A percentile compares a stretch with the other conserved stretches of the same genome.
These are phyloP conservation scores for Leccinum truebloodii DNA, from an alignment of 768 basidiomycete genomes.

Conservation along the genomic window DNA sequence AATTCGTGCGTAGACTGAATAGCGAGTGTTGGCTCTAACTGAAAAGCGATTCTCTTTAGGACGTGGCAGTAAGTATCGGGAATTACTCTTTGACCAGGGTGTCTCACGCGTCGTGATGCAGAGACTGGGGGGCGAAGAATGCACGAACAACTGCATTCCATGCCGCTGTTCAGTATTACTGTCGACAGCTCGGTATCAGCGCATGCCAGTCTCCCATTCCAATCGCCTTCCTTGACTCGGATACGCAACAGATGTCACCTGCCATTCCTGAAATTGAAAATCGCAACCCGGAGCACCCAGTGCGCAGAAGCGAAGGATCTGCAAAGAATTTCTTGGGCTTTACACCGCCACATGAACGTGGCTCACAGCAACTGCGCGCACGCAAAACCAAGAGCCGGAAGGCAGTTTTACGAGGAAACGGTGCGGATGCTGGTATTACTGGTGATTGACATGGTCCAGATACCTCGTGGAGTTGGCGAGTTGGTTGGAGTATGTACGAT, in stretches of 20 bases:
- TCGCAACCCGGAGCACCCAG: constrained; percentile 7
- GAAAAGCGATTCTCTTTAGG: constrained; percentile 16
- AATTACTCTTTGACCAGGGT: not conserved
- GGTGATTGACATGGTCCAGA: not conserved
- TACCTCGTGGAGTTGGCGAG: constrained; percentile 17
- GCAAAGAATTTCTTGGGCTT: constrained; percentile 30
- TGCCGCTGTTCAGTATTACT: constrained; percentile 74
- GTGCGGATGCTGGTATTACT: constrained; percentile 23
- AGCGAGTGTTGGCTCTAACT: constrained; percentile 1
- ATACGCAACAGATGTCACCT: constrained; percentile 11
- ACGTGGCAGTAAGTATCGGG: constrained; percentile 36
- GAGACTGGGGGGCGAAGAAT: constrained; percentile 63
- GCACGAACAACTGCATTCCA: constrained; percentile 76
- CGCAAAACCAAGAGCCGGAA: constrained; percentile 39
- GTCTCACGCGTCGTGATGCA: constrained; percentile 13
- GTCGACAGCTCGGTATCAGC: constrained; percentile 64
- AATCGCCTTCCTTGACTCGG: constrained; percentile 45
- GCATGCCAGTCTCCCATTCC: constrained; percentile 63
- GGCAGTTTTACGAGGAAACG: constrained; percentile 32
- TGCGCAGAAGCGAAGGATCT: constrained; percentile 7
- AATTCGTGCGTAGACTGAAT: constrained; percentile 40
- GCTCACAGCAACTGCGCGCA: constrained; percentile 22
- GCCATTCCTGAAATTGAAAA: constrained; percentile 1
- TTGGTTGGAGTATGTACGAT: constrained; percentile 4
- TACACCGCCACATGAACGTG: constrained; percentile 26